Conservation (phyloP, 1,139 yeast species). For the Geotrichum fermentans region DNA sequence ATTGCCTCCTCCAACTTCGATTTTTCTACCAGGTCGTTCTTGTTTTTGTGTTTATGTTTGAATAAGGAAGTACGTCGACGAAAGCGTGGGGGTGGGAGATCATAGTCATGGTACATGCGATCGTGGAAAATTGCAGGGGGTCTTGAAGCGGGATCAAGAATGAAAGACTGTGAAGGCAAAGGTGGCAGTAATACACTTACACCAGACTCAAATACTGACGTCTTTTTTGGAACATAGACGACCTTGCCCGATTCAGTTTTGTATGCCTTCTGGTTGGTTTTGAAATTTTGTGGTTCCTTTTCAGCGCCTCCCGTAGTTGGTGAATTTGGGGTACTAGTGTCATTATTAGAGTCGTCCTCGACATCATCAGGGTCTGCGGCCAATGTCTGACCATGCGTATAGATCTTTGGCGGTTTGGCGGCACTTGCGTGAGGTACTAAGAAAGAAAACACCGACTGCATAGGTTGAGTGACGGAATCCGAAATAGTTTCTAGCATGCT, state of each 20-base stretch:
- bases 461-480: constrained; percentile 18
- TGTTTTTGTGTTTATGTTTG: constrained; percentile 25
- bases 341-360: constrained; percentile 24
- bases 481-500: constrained; percentile 6
- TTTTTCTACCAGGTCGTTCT: constrained; percentile 36
- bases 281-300: not conserved
- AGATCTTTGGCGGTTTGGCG: constrained; percentile 31
- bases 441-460: constrained; percentile 30
- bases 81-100: constrained; percentile 51
- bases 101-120: constrained; percentile 59
- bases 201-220: constrained; percentile 80
- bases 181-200: constrained; percentile 82
- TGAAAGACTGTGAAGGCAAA: constrained; percentile 63
- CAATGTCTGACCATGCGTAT: constrained; percentile 34
- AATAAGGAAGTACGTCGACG: constrained; percentile 27
- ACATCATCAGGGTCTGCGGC: constrained; percentile 23
- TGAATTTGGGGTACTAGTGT: constrained; percentile 18
- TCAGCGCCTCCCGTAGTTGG: not conserved
- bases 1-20: constrained; percentile 68
- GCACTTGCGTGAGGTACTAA: constrained; percentile 35
- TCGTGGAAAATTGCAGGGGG: constrained; percentile 69
- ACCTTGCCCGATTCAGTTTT: constrained; percentile 7
- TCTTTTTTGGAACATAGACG: constrained; percentile 50
- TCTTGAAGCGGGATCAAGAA: constrained; percentile 60
- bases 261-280: not conserved